Evolutionary conservation across 805 yeast species (phyloP), one percentile per base, ranked within the genome.

Genomic region (Teunomyces pallodes): DNA sequence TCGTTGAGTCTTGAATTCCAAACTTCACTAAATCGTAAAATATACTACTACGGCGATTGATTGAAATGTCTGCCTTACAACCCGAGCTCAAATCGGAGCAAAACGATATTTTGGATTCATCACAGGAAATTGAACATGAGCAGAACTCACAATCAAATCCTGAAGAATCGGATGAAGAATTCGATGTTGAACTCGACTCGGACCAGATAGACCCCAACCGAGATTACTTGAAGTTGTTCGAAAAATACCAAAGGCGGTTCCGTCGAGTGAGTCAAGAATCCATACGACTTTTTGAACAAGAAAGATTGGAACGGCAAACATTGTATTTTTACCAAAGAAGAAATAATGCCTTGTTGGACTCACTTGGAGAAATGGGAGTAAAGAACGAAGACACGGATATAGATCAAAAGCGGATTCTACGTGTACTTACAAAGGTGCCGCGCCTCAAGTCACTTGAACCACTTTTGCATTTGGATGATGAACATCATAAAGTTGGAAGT

Each of bases 301-400:
- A 73, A 50, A 55, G 57, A 42, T 55, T 65, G 16, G 74, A 67
- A 51, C 51, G 77, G 26, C 66, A 69, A 42, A 55, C 75, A 5
- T 49, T 72, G 12, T 51, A 60, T 38, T 66, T 58, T 49, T 69
- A 62, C 46, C 61, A 69, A 43, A 51, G 77, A 42, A 59, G 75
- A 36, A 70, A 70, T 49, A 66, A 68, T 42, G 74, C 75, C 0
- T 42, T 73, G 29, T 46, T 73, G 8, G 70, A 69, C 28, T 40
- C 69, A 8, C 47, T 72, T 5, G 54, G 44, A 8, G 55, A 58
- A 24, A 43, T 52, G 8, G 66, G 56, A 5, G 56, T 38, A 24
- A 31, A 16, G 20, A 28, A 4, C 14, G 17, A 13, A 30, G 43
- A 3, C 42, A 42, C 24, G 38, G 45, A 42, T 42, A 48, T 43